These are phyloP conservation scores for Coniochaeta sp. DNA, from an alignment of 2,329 filamentous ascomycete species.

Conservation along the genomic window DNA sequence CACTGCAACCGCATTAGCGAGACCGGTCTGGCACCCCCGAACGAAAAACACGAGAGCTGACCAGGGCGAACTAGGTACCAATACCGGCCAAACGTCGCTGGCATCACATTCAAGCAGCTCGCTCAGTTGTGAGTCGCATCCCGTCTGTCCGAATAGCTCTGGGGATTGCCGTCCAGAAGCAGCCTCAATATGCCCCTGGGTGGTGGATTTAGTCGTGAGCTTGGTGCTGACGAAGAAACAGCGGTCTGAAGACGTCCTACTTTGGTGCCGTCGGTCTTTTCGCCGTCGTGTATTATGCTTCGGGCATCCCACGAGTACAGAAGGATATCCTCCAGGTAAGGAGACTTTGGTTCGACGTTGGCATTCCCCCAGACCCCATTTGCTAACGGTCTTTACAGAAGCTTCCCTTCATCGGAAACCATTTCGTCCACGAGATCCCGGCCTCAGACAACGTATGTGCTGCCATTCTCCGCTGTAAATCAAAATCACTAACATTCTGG, in stretches of 20 bases:
- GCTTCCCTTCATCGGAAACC: slow-evolving; percentile 42
- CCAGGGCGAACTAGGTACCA: slow-evolving; percentile 40
- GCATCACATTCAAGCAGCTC: slow-evolving; percentile 41
- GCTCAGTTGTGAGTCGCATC: slow-evolving; percentile 41
- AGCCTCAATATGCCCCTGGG: neutral
- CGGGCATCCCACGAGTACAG: slow-evolving; percentile 54
- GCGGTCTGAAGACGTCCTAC: slow-evolving; percentile 41
- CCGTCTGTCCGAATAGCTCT: neutral
- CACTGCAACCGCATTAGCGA: neutral
- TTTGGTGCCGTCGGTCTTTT: slow-evolving; percentile 52
- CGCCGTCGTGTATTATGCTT: slow-evolving; percentile 51
- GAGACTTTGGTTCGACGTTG: neutral
- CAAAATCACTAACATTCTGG: neutral
- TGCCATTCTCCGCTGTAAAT: neutral
- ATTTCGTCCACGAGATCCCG: slow-evolving; percentile 46
- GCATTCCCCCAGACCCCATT: neutral
- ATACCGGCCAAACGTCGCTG: slow-evolving; percentile 46
- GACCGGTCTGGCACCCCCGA: neutral
- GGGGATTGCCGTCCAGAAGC: neutral
- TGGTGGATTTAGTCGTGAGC: neutral
- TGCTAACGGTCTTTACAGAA: slow-evolving; percentile 32
- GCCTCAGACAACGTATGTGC: slow-evolving; percentile 55
- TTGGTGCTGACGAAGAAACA: slow-evolving; percentile 19
- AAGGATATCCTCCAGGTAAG: slow-evolving; percentile 50
- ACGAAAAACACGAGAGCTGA: neutral